Evolutionary conservation across 1,139 yeast species (phyloP), one percentile per base, ranked within the genome.

Genomic region (Kodamaea sp.): DNA sequence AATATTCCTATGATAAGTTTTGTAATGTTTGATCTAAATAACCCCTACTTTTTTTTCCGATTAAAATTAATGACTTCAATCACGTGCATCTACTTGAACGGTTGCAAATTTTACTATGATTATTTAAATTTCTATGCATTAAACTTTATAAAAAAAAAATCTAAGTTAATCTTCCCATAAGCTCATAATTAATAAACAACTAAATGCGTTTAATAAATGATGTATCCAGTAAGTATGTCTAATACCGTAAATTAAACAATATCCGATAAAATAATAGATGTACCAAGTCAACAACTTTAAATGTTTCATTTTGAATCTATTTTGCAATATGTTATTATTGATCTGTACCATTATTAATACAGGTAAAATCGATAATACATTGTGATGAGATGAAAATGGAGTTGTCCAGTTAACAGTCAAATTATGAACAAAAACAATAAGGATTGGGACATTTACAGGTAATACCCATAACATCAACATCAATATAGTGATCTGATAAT

Each of bases 341-440:
- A 66, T 57, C 44, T 74, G 78, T 30, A 74, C 71, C 29, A 81
- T 51, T 7, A 77, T 47, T 9, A 83, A 65, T 1, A 81, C 75
- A 1, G 92, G 90, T 8, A 81, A 57, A 12, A 84, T 74, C 0
- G 89, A 82, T 42, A 84, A 57, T 36, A 82, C 64, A 52, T 84
- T 84, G 55, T 84, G 92, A 55, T 84, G 92, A 0, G 90, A 81
- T 10, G 84, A 78, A 49, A 84, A 84, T 20, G 90, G 85, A 0
- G 89, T 83, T 38, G 68, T 74, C 90, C 92, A 84, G 47, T 71
- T 76, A 29, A 84, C 70, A 2, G 82, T 72, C 43, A 83, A 63
- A 54, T 84, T 83, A 53, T 84, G 90, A 23, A 82, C 63, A 60
- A 83, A 82, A 2, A 84, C 92, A 44, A 84, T 65, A 24, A 84